Evolutionary conservation across 805 yeast genomes (phyloP).

Genomic region (Schizosaccharomyces pombe): DNA sequence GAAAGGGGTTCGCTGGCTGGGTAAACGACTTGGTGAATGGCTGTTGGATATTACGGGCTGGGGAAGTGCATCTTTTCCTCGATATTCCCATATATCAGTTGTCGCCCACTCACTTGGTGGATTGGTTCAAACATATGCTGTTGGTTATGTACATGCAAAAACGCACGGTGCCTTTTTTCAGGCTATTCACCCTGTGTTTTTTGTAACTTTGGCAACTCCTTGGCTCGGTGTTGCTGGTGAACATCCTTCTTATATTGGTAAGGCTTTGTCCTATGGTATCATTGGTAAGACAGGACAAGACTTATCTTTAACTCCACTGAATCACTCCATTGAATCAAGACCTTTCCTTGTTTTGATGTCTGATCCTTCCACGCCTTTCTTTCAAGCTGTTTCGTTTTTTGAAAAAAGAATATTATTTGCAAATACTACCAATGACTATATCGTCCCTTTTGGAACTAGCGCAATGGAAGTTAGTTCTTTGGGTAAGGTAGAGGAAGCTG

Average conservation of each 20-base stretch:
- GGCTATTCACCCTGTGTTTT: constrained; percentile 45
- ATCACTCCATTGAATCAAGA: constrained; percentile 16
- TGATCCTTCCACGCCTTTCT: constrained; percentile 55
- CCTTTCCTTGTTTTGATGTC: constrained; percentile 40
- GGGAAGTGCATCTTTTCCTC: background rate
- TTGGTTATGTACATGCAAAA: constrained; percentile 42
- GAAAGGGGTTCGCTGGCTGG: constrained; percentile 64
- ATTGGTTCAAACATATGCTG: constrained; percentile 68
- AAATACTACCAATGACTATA: constrained; percentile 77
- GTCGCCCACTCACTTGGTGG: constrained; percentile 92
- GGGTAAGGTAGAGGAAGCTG: constrained; percentile 12
- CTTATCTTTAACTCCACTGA: constrained; percentile 35
- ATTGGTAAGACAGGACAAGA: constrained; percentile 90
- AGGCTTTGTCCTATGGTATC: constrained; percentile 67
- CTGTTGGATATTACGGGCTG: background rate
- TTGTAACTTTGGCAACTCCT: constrained; percentile 70
- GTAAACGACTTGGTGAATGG: constrained; percentile 56
- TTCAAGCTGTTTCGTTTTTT: constrained; percentile 37
- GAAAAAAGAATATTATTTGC: constrained; percentile 63
- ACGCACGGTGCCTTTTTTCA: constrained; percentile 45
- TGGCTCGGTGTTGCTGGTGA: constrained; percentile 71
- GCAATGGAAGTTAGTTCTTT: background rate
- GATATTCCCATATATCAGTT: constrained; percentile 33
- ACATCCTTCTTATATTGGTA: constrained; percentile 61
- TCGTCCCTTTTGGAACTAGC: constrained; percentile 80